These are phyloP conservation scores for Corymbia citriodora DNA, from an alignment of 441 rosid species.

Conservation along the genomic window DNA sequence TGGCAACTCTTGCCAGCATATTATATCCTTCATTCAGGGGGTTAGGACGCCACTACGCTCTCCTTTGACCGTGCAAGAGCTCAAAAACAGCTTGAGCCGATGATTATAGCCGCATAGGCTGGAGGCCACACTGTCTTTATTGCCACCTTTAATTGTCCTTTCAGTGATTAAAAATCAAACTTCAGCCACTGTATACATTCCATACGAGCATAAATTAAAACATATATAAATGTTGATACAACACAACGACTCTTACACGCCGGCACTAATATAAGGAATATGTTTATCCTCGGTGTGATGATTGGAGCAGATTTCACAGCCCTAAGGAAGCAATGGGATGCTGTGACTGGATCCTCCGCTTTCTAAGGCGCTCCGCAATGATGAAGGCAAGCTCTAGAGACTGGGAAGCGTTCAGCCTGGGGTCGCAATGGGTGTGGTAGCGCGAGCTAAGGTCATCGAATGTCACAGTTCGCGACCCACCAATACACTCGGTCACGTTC, in stretches of 20 bases:
- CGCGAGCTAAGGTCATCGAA: slow-evolving; percentile 89
- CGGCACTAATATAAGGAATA: not conserved
- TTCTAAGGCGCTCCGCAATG: slow-evolving; percentile 91
- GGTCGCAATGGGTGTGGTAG: slow-evolving; percentile 95
- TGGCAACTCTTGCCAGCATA: not conserved
- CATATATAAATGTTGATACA: not conserved
- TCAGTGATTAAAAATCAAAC: not conserved
- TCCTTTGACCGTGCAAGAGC: not conserved
- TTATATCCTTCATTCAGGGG: not conserved
- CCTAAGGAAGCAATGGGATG: not conserved
- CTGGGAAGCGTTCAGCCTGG: slow-evolving; percentile 90
- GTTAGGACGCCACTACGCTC: not conserved
- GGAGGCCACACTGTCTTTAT: not conserved
- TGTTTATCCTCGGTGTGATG: not conserved
- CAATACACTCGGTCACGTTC: slow-evolving; percentile 94
- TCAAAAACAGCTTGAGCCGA: not conserved
- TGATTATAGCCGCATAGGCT: not conserved
- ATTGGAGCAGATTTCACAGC: not conserved
- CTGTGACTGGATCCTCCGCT: slow-evolving; percentile 68
- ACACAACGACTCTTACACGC: not conserved
- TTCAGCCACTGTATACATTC: not conserved
- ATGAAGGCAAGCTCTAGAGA: slow-evolving; percentile 91
- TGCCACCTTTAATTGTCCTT: not conserved
- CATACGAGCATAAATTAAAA: not conserved
- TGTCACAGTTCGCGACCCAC: slow-evolving; percentile 90